Percentiles rank a stretch among this genome's conserved stretches.
These are phyloP conservation scores for Drosera spatulata DNA, from an alignment of 179 eudicot genomes.

Conservation along the genomic window DNA sequence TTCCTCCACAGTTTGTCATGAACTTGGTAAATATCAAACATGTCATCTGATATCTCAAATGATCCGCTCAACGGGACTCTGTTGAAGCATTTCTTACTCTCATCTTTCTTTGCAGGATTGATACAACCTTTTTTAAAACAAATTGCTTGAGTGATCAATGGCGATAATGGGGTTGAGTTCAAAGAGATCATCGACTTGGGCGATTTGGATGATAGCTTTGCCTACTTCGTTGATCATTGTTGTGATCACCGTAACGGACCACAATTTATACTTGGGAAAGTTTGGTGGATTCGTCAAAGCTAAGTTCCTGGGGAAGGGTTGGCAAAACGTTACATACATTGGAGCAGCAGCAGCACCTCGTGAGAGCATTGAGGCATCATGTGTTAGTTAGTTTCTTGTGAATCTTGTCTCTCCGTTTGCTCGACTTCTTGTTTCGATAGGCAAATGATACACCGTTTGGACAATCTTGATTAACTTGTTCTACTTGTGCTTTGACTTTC, in stretches of 20 bases:
- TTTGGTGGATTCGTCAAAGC: conserved; percentile 3
- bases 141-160: background rate
- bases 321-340: background rate
- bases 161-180: background rate
- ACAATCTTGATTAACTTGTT: too few relatives aligned
- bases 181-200: background rate
- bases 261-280: background rate
- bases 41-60: too few relatives aligned
- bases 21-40: too few relatives aligned
- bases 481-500: too few relatives aligned
- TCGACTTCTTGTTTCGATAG: background rate
- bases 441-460: too few relatives aligned
- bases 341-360: background rate
- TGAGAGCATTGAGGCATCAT: background rate
- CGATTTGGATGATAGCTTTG: conserved; percentile 7
- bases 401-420: too few relatives aligned
- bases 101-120: too few relatives aligned
- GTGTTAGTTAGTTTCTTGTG: conserved; percentile 3
- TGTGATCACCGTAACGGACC: background rate
- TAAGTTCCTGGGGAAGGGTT: background rate
- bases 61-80: too few relatives aligned
- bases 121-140: too few relatives aligned
- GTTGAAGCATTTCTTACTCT: too few relatives aligned
- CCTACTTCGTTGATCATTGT: background rate
- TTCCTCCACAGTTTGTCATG: too few relatives aligned